A percentile compares a stretch with the other conserved stretches of the same genome.
Conservation (phyloP, 805 yeast species). For the Teunomyces kruisii region DNA sequence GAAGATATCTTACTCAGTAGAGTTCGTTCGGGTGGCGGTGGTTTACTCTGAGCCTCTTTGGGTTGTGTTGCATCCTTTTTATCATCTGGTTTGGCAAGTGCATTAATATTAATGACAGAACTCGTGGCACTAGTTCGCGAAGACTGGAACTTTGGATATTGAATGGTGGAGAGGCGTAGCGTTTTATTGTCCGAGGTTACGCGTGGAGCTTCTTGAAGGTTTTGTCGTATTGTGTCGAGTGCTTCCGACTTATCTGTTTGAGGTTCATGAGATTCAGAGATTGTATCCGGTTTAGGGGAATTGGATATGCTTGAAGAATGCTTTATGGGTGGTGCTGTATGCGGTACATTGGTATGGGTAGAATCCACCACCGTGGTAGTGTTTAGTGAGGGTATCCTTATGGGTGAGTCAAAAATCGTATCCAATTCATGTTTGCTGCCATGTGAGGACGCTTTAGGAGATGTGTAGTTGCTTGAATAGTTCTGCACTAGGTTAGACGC, state of each 20-base stretch:
- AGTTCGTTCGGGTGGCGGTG: conserved; percentile 9
- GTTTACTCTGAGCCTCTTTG: neutral
- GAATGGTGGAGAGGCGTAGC: conserved; percentile 29
- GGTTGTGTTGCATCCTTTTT: conserved; percentile 7
- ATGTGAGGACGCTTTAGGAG: conserved; percentile 4
- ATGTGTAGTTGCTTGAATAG: conserved; percentile 6
- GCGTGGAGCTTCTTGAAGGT: conserved; percentile 15
- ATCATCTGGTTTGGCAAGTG: conserved; percentile 18
- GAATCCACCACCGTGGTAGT: neutral
- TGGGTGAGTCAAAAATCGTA: conserved; percentile 1
- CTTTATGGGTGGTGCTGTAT: neutral
- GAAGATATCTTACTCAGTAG: conserved; percentile 35
- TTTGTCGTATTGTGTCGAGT: neutral
- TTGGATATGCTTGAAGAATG: neutral
- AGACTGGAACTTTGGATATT: conserved; percentile 5
- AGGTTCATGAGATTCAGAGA: neutral
- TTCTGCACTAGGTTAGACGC: conserved; percentile 35
- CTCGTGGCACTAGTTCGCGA: conserved; percentile 24
- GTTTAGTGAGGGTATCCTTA: conserved; percentile 2
- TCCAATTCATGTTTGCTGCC: neutral
- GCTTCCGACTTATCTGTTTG: neutral
- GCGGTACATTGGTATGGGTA: neutral
- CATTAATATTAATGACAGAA: conserved; percentile 33
- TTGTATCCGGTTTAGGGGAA: neutral
- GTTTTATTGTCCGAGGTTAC: conserved; percentile 38